A percentile compares a stretch with the other conserved stretches of the same genome.
These are phyloP conservation scores for Chytriomyces hyalinus DNA, from an alignment of 192 early-diverging fungal species.

Conservation along the genomic window DNA sequence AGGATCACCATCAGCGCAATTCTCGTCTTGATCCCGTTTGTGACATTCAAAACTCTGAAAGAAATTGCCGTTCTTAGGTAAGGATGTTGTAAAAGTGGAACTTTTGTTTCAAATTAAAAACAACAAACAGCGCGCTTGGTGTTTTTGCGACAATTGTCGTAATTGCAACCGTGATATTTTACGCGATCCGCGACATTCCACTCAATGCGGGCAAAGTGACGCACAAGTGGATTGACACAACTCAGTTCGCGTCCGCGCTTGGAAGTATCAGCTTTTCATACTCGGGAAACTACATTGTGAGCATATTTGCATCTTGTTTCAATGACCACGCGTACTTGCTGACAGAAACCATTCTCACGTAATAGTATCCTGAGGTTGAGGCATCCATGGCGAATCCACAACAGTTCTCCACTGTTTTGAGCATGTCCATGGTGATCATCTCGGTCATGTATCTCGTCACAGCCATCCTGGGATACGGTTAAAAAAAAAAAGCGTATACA, in stretches of 20 bases:
- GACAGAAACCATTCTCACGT: not conserved
- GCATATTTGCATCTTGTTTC: not conserved
- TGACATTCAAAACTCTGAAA: slow-evolving; percentile 76
- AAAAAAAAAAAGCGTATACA: not conserved
- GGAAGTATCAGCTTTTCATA: slow-evolving; percentile 84
- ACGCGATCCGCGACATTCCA: slow-evolving; percentile 56
- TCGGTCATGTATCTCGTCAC: slow-evolving; percentile 71
- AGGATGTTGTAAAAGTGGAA: not conserved
- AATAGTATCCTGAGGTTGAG: slow-evolving; percentile 79
- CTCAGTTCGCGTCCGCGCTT: slow-evolving; percentile 75
- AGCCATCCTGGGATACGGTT: slow-evolving; percentile 71
- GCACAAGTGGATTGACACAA: slow-evolving; percentile 48
- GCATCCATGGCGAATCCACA: slow-evolving; percentile 74
- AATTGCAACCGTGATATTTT: slow-evolving; percentile 71
- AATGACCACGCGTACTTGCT: not conserved
- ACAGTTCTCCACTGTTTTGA: slow-evolving; percentile 72
- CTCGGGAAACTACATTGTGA: slow-evolving; percentile 74
- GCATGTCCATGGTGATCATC: slow-evolving; percentile 66
- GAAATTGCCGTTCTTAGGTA: slow-evolving; percentile 74
- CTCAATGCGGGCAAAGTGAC: slow-evolving; percentile 58
- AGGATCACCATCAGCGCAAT: slow-evolving; percentile 72
- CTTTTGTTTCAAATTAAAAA: not conserved
- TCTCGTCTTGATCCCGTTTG: slow-evolving; percentile 73
- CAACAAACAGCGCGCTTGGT: slow-evolving; percentile 65
- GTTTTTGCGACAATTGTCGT: slow-evolving; percentile 73